Base-by-base conservation (phyloP, 2,329 filamentous ascomycete genomes). In the Fusarium decemcellulare region DNA sequence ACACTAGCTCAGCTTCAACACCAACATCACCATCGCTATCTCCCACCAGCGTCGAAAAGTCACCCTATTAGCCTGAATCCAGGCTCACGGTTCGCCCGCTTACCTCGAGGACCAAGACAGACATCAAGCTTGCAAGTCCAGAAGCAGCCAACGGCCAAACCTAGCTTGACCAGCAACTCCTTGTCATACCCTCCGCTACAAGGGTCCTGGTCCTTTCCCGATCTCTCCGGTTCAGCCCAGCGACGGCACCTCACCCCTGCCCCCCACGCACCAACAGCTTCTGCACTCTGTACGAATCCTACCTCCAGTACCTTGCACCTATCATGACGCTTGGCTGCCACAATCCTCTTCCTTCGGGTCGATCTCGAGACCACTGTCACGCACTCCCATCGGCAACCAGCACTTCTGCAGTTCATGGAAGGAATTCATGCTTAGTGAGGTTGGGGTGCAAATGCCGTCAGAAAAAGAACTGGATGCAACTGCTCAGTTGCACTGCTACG, bases 221-320 rank as follows among this genome's bases (percentile, higher is more conserved):
- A 63, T 67, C 57, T 59, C 44, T 57, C 51, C 57, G 60, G 37
- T 34, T 47, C 52, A 57, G 55, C 32, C 40, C 60, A 60, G 42
- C 51, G 43, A 52, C 48, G 23, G 63, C 36, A 63, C 34, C 62
- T 66, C 52, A 67, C 44, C 52, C 48, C 46, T 57, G 46, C 67
- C 68, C 32, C 68, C 68, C 67, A 71, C 54, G 64, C 50, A 65
- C 47, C 43, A 40, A 57, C 62, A 56, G 29, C 58, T 59, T 67
- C 44, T 34, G 14, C 53, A 51, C 40, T 47, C 16, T 47, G 27
- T 51, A 53, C 44, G 42, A 46, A 55, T 50, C 34, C 47, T 47
- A 46, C 30, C 30, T 55, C 32, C 52, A 58, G 53, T 39, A 39
- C 57, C 61, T 23, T 44, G 47, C 48, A 42, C 65, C 65, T 62